Evolutionary conservation across 495 filamentous ascomycete species (phyloP).

Genomic region (Aspergillus panamensis): DNA sequence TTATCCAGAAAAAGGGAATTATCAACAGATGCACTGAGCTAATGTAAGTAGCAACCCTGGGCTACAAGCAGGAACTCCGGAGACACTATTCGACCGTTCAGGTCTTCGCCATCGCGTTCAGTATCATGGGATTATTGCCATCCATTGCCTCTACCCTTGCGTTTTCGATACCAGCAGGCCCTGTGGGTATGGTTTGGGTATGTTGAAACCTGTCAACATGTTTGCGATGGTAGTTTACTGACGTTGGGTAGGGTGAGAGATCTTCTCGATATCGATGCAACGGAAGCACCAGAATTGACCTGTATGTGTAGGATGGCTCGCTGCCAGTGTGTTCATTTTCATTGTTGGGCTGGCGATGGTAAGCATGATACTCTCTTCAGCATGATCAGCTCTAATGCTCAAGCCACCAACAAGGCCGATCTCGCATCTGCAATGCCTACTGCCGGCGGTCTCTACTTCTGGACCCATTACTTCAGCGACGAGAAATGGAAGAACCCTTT

Average conservation of each 20-base stretch:
- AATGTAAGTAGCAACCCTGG: constrained; percentile 44
- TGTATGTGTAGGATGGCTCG: constrained; percentile 51
- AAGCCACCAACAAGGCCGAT: constrained; percentile 46
- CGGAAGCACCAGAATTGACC: constrained; percentile 9
- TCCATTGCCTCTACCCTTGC: constrained; percentile 63
- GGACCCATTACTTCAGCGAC: constrained; percentile 64
- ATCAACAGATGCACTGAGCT: neutral
- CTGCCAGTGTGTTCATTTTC: constrained; percentile 59
- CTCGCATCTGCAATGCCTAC: constrained; percentile 68
- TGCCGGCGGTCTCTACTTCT: constrained; percentile 65
- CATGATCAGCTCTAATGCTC: neutral
- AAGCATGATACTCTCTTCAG: constrained; percentile 8
- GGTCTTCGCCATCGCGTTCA: constrained; percentile 68
- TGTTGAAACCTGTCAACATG: neutral
- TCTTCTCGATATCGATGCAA: neutral
- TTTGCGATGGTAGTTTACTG: constrained; percentile 10
- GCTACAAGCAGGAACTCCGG: constrained; percentile 69
- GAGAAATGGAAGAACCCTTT: constrained; percentile 59
- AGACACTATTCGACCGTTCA: constrained; percentile 63
- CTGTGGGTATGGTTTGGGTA: constrained; percentile 68
- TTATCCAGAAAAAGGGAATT: too few relatives aligned
- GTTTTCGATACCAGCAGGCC: constrained; percentile 64
- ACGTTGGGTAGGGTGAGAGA: constrained; percentile 25
- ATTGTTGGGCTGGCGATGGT: constrained; percentile 64
- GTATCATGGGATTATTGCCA: constrained; percentile 67